Evolutionary conservation across 129 eudicot species (phyloP).

Genomic region (Calendula officinalis): DNA sequence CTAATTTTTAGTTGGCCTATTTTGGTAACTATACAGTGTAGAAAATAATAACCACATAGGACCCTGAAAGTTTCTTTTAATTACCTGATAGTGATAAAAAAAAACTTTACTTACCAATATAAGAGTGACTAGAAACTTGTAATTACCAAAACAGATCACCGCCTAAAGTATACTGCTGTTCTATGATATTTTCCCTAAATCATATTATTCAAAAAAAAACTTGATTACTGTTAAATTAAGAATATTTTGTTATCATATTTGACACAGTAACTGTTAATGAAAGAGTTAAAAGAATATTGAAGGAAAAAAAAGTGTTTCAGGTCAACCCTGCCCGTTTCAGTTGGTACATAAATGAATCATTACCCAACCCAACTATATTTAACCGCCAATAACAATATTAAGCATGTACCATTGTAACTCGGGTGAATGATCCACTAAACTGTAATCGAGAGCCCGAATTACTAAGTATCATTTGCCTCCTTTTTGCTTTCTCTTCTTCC

Average conservation of each 20-base stretch:
- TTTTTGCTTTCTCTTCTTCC: conserved; percentile 82
- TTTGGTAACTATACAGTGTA: too few relatives aligned
- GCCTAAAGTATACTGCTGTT: too few relatives aligned
- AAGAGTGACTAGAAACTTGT: too few relatives aligned
- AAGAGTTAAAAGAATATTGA: not conserved
- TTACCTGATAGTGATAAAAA: too few relatives aligned
- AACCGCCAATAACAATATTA: conserved; percentile 1
- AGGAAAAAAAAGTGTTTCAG: not conserved
- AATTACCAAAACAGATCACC: too few relatives aligned
- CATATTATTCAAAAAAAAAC: not conserved
- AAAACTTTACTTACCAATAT: too few relatives aligned
- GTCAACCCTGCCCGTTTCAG: not conserved
- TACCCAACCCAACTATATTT: not conserved
- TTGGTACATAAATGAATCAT: not conserved
- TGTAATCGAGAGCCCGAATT: conserved; percentile 52
- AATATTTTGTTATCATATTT: not conserved
- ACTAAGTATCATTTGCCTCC: conserved; percentile 53
- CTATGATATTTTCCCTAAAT: not conserved
- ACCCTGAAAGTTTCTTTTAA: too few relatives aligned
- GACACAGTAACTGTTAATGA: not conserved
- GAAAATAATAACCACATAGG: too few relatives aligned
- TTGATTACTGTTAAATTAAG: not conserved
- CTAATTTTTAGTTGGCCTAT: too few relatives aligned
- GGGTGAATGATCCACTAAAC: conserved; percentile 75
- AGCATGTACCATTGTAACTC: conserved; percentile 69